Evolutionary conservation across 148 eudicot genomes (phyloP), one percentile per base, ranked within the genome.

Genomic region (Oxyria digyna): DNA sequence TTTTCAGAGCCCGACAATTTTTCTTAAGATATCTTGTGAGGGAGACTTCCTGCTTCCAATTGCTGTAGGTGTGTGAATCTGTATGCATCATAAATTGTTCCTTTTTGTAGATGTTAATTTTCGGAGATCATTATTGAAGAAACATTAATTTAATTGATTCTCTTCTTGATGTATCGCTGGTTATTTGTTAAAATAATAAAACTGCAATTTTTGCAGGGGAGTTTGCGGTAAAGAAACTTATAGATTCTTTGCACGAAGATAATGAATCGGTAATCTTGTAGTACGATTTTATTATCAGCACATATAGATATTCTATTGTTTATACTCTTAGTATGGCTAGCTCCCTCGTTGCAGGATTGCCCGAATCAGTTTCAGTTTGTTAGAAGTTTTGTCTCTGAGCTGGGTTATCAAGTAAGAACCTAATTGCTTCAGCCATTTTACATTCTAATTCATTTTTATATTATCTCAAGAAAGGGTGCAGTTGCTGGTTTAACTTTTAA

Each of bases 1-100:
- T 18, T 89, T 85, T 73, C 82, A 73, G 67, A 77, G 77, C 73
- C 91, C 96, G 7, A 89, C 96, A 4, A 85, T 89, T 17, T 89
- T 89, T 73, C 88, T 89, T 67, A 89, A 85, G 73, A 80, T 85
- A 40, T 89, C 96, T 67, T 89, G 96, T 80, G 85, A 85, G 73
- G 96, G 81, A 74, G 91, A 89, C 70, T 87, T 76, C 68, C 55
- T 89, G 81, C 80, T 89, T 55, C 96, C 96, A 18, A 81, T 89
- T 70, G 74, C 77, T 74, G 96, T 89, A 69, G 96, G 96, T 87
- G 85, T 59, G 63, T 76, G 32, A 24, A 63, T 73, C 72, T 67
- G 35, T 43, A 27, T 21, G 10, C 27, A 23, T 59, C 17, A 46
- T 41, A 11, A 21, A 18, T n/a, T 77, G 54, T 64, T 62, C 72